These are phyloP conservation scores for Medicago arabica DNA, from an alignment of 306 rosid genomes.

Conservation along the genomic window DNA sequence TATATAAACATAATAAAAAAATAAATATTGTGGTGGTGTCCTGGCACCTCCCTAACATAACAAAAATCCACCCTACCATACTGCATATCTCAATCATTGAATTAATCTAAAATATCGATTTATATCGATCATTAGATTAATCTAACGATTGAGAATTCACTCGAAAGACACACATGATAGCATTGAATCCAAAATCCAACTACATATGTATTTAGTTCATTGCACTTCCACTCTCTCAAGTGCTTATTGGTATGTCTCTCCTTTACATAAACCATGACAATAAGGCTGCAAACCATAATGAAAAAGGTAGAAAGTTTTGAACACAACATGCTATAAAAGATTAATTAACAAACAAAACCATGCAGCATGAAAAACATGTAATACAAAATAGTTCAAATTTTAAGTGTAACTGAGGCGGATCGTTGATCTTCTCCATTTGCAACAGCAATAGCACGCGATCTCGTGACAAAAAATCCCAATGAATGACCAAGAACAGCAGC, in stretches of 20 bases:
- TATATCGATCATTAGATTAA: background rate
- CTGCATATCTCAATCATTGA: background rate
- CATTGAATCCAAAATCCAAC: background rate
- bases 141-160: background rate
- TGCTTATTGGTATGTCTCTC: background rate
- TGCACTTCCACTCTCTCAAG: background rate
- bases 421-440: slow-evolving; percentile 28
- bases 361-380: background rate
- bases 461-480: slow-evolving; percentile 62
- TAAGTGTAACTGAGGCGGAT: background rate
- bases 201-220: background rate
- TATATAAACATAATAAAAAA: too few relatives aligned
- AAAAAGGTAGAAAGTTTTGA: background rate
- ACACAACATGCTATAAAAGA: background rate
- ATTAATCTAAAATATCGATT: background rate
- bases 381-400: slow-evolving; percentile 40
- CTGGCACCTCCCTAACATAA: too few relatives aligned
- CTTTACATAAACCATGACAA: background rate
- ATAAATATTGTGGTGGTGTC: too few relatives aligned
- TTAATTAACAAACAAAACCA: background rate
- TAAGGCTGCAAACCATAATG: background rate
- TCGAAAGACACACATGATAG: too few relatives aligned
- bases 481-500: slow-evolving; percentile 72
- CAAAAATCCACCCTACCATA: too few relatives aligned
- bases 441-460: slow-evolving; percentile 43